Evolutionary conservation across 805 yeast species (phyloP).

Genomic region (Yarrowia sp.): DNA sequence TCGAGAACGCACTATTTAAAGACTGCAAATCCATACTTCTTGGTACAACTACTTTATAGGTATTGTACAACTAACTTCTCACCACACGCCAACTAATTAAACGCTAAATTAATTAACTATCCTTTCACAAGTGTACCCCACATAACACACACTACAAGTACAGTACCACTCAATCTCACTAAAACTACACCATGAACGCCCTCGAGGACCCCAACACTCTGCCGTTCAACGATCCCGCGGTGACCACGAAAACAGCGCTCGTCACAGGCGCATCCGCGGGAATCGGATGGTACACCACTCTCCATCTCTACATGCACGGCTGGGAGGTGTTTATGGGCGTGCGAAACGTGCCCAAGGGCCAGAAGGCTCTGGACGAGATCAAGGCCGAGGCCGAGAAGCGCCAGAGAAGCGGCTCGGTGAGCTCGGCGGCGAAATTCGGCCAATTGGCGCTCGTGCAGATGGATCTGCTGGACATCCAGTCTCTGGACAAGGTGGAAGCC

Average conservation of each 20-base stretch:
- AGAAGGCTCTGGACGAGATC: slow-evolving; percentile 63
- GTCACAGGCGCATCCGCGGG: slow-evolving; percentile 87
- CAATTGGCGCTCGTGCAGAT: slow-evolving; percentile 37
- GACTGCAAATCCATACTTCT: no score
- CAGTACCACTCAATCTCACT: no score
- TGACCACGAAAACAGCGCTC: slow-evolving; percentile 67
- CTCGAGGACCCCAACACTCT: slow-evolving; percentile 55
- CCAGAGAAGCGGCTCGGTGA: background rate
- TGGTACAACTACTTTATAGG: no score
- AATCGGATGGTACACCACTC: slow-evolving; percentile 76
- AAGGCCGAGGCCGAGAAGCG: slow-evolving; percentile 59
- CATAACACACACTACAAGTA: no score
- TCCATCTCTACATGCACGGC: slow-evolving; percentile 82
- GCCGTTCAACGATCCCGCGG: slow-evolving; percentile 67
- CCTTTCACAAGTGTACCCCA: no score
- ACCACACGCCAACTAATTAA: no score
- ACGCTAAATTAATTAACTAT: no score
- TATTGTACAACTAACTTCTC: no score
- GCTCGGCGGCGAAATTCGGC: slow-evolving; percentile 39
- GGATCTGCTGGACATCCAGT: slow-evolving; percentile 39
- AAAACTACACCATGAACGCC: background rate
- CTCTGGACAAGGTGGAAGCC: slow-evolving; percentile 15
- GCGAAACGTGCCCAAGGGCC: slow-evolving; percentile 62
- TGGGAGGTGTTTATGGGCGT: slow-evolving; percentile 78
- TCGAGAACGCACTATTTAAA: no score